Percentiles rank a stretch among this genome's conserved stretches.
Conservation (phyloP, 164 flowering plant species). For the Vitis cinerea region DNA sequence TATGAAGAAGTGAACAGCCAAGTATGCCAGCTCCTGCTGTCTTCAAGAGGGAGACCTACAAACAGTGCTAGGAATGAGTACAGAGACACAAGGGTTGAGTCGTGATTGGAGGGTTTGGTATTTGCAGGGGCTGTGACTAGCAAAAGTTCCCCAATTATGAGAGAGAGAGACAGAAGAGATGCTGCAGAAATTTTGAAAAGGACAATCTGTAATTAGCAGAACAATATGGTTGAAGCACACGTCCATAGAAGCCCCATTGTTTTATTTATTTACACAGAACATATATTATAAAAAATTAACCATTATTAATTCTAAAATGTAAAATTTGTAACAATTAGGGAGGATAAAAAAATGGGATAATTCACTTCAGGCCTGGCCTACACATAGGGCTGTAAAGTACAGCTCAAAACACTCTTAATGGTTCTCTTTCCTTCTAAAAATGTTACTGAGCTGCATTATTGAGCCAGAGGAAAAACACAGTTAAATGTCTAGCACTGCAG, state of each 20-base stretch:
- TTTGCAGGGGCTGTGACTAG: constrained; percentile 22
- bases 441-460: too few species aligned
- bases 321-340: too few species aligned
- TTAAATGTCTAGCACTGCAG: too few species aligned
- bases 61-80: constrained; percentile 6
- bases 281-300: too few species aligned
- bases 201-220: constrained; percentile 17
- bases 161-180: constrained; percentile 9
- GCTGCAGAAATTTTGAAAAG: constrained; percentile 13
- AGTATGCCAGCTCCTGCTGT: not conserved
- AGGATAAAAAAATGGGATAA: too few species aligned
- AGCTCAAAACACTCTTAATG: too few species aligned
- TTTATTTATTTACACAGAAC: not conserved
- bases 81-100: constrained; percentile 16
- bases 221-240: not conserved
- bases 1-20: constrained; percentile 3
- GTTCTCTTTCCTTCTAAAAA: too few species aligned
- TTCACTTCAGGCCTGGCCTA: too few species aligned
- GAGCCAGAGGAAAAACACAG: too few species aligned
- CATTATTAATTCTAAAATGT: too few species aligned
- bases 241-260: not conserved
- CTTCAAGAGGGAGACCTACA: constrained; percentile 6
- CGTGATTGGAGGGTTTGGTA: constrained; percentile 29
- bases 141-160: not conserved
- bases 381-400: too few species aligned